phyloP scores from a whole-genome alignment of 2,329 filamentous ascomycete genomes.

The Sporothrix humicola region DNA sequence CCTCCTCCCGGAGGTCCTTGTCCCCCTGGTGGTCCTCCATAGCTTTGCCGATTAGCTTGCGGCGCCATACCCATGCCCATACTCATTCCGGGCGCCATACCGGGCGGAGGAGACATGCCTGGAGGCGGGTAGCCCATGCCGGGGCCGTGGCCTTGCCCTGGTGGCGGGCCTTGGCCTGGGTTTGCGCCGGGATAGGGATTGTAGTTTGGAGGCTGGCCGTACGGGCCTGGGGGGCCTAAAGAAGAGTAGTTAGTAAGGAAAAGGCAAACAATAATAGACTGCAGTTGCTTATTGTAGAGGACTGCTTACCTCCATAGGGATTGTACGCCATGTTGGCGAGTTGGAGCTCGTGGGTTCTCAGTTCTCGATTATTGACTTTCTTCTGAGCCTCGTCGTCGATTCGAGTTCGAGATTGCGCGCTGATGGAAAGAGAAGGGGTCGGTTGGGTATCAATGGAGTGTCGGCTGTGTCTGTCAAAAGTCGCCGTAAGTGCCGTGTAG shows the following conservation, averaged over 20 bases:
- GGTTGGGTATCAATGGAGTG: background rate
- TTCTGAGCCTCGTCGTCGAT: background rate
- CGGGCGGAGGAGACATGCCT: constrained; percentile 76
- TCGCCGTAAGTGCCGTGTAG: too few species aligned
- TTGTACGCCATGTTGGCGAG: constrained; percentile 63
- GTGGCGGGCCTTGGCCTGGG: constrained; percentile 33
- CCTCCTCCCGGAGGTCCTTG: constrained; percentile 43
- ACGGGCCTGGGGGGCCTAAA: constrained; percentile 51
- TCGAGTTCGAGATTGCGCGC: background rate
- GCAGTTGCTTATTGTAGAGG: too few species aligned
- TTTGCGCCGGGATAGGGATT: constrained; percentile 68
- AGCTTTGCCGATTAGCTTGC: constrained; percentile 73
- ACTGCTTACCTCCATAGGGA: constrained; percentile 59
- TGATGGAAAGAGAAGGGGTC: background rate
- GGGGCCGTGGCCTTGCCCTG: constrained; percentile 50
- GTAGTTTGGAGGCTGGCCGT: constrained; percentile 77
- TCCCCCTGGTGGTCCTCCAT: constrained; percentile 73
- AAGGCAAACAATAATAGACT: background rate
- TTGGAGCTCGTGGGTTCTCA: background rate
- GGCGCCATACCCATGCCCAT: constrained; percentile 76
- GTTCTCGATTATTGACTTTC: background rate
- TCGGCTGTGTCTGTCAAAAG: too few species aligned
- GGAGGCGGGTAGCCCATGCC: constrained; percentile 80
- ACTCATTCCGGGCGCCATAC: constrained; percentile 81
- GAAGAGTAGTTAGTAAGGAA: background rate